Percentiles rank a stretch among this genome's conserved stretches.
phyloP scores from a whole-genome alignment of 176 grass and related monocot genomes.

The Ampelocalamus luodianensis region DNA sequence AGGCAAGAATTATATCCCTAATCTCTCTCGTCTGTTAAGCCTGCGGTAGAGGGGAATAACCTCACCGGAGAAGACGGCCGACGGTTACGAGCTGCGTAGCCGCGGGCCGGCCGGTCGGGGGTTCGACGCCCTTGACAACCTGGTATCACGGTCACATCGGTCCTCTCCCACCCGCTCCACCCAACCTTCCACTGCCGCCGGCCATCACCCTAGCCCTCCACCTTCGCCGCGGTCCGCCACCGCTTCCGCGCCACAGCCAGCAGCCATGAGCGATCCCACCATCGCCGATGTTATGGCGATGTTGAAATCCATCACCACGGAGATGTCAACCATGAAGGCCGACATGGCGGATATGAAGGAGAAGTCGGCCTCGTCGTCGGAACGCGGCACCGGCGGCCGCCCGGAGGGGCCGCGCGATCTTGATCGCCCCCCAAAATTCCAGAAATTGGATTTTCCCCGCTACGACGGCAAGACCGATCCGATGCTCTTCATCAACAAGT shows the following conservation, averaged over 20 bases:
- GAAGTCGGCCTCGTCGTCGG: not conserved
- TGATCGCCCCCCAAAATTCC: not conserved
- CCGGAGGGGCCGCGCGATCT: not conserved
- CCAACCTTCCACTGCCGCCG: not conserved
- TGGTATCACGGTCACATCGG: conserved; percentile 4
- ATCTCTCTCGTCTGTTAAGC: not conserved
- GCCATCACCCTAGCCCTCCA: not conserved
- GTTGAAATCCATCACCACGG: not conserved
- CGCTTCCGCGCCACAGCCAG: not conserved
- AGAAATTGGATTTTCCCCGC: not conserved
- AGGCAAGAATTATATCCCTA: not conserved
- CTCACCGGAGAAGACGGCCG: not conserved
- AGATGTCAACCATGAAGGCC: not conserved
- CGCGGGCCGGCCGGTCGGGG: not conserved
- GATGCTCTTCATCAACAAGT: conserved; percentile 1
- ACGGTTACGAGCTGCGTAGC: not conserved
- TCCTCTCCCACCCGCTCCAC: not conserved
- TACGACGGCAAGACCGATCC: conserved; percentile 1
- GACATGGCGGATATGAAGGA: conserved; percentile 21
- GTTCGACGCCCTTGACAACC: conserved; percentile 2
- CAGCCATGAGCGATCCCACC: conserved; percentile 8
- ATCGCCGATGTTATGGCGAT: not conserved
- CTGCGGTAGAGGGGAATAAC: not conserved
- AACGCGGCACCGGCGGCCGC: not conserved
- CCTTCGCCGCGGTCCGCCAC: not conserved